phyloP scores from a whole-genome alignment of 768 basidiomycete species.

The Auricularia cornea region DNA sequence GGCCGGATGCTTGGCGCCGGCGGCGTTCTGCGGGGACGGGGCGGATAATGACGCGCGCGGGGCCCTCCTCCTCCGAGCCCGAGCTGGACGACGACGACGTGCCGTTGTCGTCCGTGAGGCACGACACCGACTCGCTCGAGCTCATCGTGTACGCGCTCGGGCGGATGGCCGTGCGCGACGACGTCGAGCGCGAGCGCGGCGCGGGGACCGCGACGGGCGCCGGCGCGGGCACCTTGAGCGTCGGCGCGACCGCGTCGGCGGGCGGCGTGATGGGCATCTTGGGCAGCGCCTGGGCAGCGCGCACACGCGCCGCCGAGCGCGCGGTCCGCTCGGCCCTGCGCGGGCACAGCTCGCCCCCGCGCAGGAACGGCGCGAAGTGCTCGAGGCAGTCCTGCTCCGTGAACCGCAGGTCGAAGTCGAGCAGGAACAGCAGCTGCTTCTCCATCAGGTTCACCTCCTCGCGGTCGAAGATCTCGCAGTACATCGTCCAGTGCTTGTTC shows the following conservation, averaged over 20 bases:
- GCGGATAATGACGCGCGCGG: slow-evolving; percentile 42
- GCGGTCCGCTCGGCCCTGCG: slow-evolving; percentile 18
- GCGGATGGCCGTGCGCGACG: not conserved
- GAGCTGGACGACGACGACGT: slow-evolving; percentile 48
- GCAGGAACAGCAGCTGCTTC: slow-evolving; percentile 83
- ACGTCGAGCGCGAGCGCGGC: not conserved
- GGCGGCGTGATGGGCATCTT: slow-evolving; percentile 35
- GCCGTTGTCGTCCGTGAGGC: slow-evolving; percentile 53
- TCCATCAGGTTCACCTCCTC: slow-evolving; percentile 94
- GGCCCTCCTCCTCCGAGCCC: slow-evolving; percentile 35
- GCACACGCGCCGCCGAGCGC: slow-evolving; percentile 39
- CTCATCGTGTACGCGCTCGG: not conserved
- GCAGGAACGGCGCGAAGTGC: slow-evolving; percentile 53
- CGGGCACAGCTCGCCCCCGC: slow-evolving; percentile 32
- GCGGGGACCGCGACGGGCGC: not conserved
- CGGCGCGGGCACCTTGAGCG: slow-evolving; percentile 6
- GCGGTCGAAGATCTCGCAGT: slow-evolving; percentile 67
- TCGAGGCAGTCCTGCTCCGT: slow-evolving; percentile 65
- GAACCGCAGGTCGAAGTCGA: slow-evolving; percentile 90
- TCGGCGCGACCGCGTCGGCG: slow-evolving; percentile 24
- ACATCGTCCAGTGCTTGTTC: slow-evolving; percentile 87
- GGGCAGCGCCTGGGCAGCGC: slow-evolving; percentile 43
- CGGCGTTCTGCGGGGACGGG: slow-evolving; percentile 32
- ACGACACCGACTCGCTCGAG: slow-evolving; percentile 39
- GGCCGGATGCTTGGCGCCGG: not conserved